Evolutionary conservation across 768 basidiomycete genomes (phyloP).

Genomic region (Neoboletus brunneissimus): DNA sequence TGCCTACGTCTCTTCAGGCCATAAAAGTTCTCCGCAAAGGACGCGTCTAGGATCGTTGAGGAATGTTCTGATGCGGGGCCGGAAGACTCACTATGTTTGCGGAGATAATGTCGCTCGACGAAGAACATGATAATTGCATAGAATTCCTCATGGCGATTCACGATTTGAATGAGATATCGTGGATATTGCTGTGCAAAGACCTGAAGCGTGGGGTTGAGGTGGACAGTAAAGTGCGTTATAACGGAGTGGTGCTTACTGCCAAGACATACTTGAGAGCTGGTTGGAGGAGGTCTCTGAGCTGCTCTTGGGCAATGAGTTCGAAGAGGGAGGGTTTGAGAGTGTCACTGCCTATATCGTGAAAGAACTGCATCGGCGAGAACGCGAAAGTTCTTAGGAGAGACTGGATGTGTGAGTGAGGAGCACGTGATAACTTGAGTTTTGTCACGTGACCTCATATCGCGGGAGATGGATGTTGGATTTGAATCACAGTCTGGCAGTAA

Average conservation of each 20-base stretch:
- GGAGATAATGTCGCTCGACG: constrained; percentile 89
- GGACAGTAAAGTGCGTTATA: neutral
- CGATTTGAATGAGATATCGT: constrained; percentile 83
- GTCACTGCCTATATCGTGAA: constrained; percentile 71
- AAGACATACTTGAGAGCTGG: constrained; percentile 94
- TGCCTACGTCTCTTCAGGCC: constrained; percentile 77
- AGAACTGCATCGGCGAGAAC: constrained; percentile 67
- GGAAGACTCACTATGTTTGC: constrained; percentile 65
- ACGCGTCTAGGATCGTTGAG: constrained; percentile 60
- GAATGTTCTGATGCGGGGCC: neutral
- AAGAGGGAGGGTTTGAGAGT: constrained; percentile 80
- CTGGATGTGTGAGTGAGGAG: no score
- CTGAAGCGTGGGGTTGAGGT: constrained; percentile 39
- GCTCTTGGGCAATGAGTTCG: constrained; percentile 91
- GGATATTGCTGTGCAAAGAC: constrained; percentile 95
- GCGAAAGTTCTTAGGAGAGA: neutral
- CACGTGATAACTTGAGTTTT: constrained; percentile 30
- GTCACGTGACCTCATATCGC: constrained; percentile 21
- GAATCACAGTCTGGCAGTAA: neutral
- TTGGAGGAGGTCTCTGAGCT: constrained; percentile 86
- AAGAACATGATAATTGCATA: constrained; percentile 86
- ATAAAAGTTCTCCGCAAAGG: constrained; percentile 96
- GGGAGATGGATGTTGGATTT: neutral
- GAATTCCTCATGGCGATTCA: constrained; percentile 96
- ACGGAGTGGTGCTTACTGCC: constrained; percentile 53